Percentiles rank a stretch among this genome's conserved stretches.
Evolutionary conservation across 306 rosid species (phyloP).

Genomic region (Casuarina glauca): DNA sequence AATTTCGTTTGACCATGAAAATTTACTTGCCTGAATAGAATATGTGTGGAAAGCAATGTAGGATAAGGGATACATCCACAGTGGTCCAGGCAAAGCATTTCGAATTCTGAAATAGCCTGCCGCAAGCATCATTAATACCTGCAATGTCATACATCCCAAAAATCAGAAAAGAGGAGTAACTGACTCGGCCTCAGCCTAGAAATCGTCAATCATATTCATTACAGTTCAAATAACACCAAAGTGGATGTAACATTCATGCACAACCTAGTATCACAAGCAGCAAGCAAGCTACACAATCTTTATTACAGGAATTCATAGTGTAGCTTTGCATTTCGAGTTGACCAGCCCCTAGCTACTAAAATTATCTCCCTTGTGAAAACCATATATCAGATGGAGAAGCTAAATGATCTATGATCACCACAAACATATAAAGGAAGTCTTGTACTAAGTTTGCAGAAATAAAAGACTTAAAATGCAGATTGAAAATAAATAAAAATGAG

Average conservation of each 20-base stretch:
- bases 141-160: slow-evolving; percentile 32
- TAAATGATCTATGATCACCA: not conserved
- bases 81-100: slow-evolving; percentile 70
- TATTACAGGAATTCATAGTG: not conserved
- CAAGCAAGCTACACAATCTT: not conserved
- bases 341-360: not conserved
- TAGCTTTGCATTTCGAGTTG: not conserved
- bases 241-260: not conserved
- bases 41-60: slow-evolving; percentile 88
- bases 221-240: not conserved
- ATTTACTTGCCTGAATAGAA: slow-evolving; percentile 79
- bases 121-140: slow-evolving; percentile 96
- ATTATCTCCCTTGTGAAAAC: not conserved
- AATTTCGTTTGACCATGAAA: not conserved
- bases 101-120: slow-evolving; percentile 95
- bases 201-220: not conserved
- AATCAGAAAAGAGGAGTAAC: slow-evolving; percentile 21
- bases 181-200: not conserved
- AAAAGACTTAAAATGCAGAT: not conserved
- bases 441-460: not conserved
- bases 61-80: slow-evolving; percentile 90
- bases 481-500: not conserved
- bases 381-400: not conserved
- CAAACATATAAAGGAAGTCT: not conserved
- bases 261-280: not conserved